phyloP scores from a whole-genome alignment of 108 stramenopile species.

The Nannochloropsis gaditana region DNA sequence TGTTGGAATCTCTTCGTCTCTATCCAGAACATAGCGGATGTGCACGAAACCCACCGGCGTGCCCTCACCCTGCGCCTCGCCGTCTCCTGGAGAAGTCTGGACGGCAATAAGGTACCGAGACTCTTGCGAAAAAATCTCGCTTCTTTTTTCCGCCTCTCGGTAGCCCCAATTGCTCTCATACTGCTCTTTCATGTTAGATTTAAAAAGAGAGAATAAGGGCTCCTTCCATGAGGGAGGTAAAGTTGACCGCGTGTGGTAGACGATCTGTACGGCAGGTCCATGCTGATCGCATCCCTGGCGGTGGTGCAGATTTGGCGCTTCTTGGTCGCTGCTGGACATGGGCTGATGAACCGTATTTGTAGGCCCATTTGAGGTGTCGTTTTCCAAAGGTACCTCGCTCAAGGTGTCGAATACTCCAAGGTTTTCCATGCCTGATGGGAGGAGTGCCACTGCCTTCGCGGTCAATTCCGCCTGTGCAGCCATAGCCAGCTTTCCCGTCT shows the following conservation, averaged over 20 bases:
- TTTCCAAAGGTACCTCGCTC: too few species aligned
- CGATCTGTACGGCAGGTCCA: neutral
- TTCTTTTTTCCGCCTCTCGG: neutral
- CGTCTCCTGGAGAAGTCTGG: neutral
- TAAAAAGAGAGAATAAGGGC: neutral
- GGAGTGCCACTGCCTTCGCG: neutral
- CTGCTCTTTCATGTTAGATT: conserved; percentile 1
- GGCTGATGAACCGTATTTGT: too few species aligned
- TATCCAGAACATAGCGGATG: neutral
- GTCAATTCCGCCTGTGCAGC: neutral
- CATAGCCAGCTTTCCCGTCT: neutral
- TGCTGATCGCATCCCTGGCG: too few species aligned
- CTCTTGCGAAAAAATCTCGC: neutral
- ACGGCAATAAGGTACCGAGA: neutral
- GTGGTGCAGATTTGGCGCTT: too few species aligned
- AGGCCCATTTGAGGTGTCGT: too few species aligned
- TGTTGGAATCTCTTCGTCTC: neutral
- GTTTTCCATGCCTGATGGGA: neutral
- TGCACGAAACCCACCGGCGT: conserved; percentile 9
- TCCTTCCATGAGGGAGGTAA: neutral
- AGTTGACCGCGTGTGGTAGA: neutral
- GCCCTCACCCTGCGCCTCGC: neutral
- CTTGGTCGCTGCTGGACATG: too few species aligned
- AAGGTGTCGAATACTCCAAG: neutral
- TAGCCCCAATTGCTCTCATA: neutral